Conservation (phyloP, 768 basidiomycete species). For the Sporobolomyces pararoseus region DNA sequence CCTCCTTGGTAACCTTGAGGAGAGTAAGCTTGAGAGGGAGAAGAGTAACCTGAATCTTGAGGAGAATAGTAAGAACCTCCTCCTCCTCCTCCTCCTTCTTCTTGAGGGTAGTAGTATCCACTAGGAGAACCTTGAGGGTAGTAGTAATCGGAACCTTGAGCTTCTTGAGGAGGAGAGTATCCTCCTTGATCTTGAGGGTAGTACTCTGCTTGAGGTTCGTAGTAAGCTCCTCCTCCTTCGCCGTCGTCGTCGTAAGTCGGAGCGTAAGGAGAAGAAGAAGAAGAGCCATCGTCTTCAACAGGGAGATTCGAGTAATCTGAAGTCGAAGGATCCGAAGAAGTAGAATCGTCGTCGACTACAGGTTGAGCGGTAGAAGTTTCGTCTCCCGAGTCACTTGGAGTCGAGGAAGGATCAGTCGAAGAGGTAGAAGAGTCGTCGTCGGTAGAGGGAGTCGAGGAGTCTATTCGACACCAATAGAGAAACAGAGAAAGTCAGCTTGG, state of each 20-base stretch:
- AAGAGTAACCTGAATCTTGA: not conserved
- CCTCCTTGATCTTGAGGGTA: not conserved
- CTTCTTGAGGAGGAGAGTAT: not conserved
- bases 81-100: not conserved
- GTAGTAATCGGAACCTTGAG: not conserved
- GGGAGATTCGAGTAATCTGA: no score
- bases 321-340: not conserved
- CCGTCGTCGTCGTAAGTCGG: not conserved
- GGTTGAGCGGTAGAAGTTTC: not conserved
- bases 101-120: not conserved
- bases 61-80: not conserved
- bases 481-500: not conserved
- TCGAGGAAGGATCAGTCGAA: not conserved
- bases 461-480: not conserved
- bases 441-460: not conserved
- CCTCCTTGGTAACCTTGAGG: slow-evolving; percentile 6
- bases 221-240: not conserved
- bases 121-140: not conserved
- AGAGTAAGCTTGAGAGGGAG: not conserved
- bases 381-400: not conserved
- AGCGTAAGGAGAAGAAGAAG: no score
- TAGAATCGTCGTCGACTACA: not conserved
- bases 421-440: not conserved
- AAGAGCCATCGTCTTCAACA: no score
- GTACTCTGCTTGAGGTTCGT: not conserved